Percentiles rank a stretch among this genome's conserved stretches.
Evolutionary conservation across 2,329 filamentous ascomycete species (phyloP).

Genomic region (Verticillium longisporum): DNA sequence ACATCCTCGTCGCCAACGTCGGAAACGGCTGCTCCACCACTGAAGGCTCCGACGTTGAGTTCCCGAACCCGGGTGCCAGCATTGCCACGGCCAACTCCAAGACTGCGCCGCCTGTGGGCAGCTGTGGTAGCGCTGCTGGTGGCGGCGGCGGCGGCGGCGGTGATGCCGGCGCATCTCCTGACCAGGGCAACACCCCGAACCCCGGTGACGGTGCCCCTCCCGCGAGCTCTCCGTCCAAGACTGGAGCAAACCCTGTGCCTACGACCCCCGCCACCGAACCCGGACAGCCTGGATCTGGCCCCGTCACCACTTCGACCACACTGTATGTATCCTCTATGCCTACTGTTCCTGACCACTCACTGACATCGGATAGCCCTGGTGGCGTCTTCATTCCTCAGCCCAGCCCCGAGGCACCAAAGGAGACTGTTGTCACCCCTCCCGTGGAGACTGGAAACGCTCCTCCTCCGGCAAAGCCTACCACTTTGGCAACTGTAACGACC

Average conservation of each 20-base stretch:
- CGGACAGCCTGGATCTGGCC: not conserved
- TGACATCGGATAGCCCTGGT: slow-evolving; percentile 26
- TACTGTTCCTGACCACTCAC: slow-evolving; percentile 3
- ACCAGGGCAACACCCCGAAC: slow-evolving; percentile 1
- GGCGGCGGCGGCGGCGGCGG: slow-evolving; percentile 20
- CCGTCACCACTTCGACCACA: not conserved
- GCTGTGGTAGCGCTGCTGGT: slow-evolving; percentile 20
- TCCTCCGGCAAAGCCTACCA: slow-evolving; percentile 12
- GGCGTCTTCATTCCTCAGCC: slow-evolving; percentile 34
- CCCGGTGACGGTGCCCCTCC: slow-evolving; percentile 2
- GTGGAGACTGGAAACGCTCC: slow-evolving; percentile 2
- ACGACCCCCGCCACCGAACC: slow-evolving; percentile 15
- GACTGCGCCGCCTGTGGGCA: slow-evolving; percentile 27
- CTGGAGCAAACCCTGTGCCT: slow-evolving; percentile 7
- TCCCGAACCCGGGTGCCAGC: slow-evolving; percentile 58
- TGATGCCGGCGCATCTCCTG: slow-evolving; percentile 15
- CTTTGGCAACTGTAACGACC: slow-evolving; percentile 17
- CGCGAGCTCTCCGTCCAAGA: not conserved
- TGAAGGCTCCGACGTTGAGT: slow-evolving; percentile 52
- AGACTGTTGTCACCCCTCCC: not conserved
- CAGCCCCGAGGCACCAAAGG: slow-evolving; percentile 6
- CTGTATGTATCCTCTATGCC: not conserved
- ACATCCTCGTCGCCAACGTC: slow-evolving; percentile 67
- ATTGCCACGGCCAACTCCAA: slow-evolving; percentile 31
- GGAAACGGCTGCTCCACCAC: slow-evolving; percentile 50